Evolutionary conservation across 176 grass and related monocot genomes (phyloP), one percentile per base, ranked within the genome.

Genomic region (Carex kokanica): DNA sequence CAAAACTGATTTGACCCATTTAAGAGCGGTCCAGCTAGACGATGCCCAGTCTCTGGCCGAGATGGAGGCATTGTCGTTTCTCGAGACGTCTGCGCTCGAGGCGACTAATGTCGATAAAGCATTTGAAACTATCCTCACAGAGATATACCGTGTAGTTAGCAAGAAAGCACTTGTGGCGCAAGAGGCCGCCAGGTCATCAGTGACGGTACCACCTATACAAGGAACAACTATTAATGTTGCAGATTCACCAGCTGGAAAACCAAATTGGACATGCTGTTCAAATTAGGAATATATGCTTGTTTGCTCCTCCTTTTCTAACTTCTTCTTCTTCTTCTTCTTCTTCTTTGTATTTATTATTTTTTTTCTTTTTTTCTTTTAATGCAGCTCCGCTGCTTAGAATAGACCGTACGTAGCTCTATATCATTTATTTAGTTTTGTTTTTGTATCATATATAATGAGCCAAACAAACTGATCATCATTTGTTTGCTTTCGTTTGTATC

Each of bases 71-170:
- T 5, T 87, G 17, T 82, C 79, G 8, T 83, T 87, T 16, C 17
- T 87, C 0, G 85, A 87, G 65, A 87, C 85, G 4, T 87, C 85
- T 74, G 85, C 85, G 3, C 64, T 87, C 0, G 85, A 87, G 66
- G 85, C 85, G 6, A 83, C 16, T 24, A 87, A 87, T 54, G 85
- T 87, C 36, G 79, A 87, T 32, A 87, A 83, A 64, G 85, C 85
- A 1, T 87, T 87, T 64, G 79, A 87, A 25, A 77, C 72, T 14
- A 75, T 87, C 18, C 65, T 87, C 15, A 16, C 54, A 7, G 85
- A 87, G 85, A 87, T 87, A 18, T 74, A 83, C 59, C 34, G 79
- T 49, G 57, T 85, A n/a, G 38, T 75, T 85, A 85, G 65, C 57
- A 75, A 74, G 83, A 85, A 85, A 67, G 80, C 80, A 32, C 60